A percentile compares a stretch with the other conserved stretches of the same genome.
These are phyloP conservation scores for Schizothecium vesticola DNA, from an alignment of 495 filamentous ascomycete species.

Conservation along the genomic window DNA sequence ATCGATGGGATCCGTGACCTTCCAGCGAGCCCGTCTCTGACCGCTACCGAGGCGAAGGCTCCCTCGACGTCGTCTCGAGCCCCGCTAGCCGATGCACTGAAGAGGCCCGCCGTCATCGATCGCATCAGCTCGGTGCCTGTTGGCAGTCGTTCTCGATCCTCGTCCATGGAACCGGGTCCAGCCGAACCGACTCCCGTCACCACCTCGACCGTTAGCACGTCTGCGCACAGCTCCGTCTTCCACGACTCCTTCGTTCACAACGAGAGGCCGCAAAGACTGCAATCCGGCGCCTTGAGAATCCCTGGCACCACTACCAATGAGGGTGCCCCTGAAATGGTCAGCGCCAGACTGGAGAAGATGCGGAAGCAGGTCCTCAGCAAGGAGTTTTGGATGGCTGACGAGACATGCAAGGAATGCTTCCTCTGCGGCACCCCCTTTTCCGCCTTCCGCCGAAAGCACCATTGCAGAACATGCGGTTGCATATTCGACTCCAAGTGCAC, in stretches of 20 bases:
- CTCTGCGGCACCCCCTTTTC: constrained; percentile 83
- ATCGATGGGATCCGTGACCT: constrained; percentile 39
- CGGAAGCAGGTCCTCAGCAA: constrained; percentile 81
- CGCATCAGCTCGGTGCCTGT: constrained; percentile 51
- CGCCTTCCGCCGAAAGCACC: constrained; percentile 92
- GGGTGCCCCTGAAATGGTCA: constrained; percentile 55
- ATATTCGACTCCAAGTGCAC: constrained; percentile 99
- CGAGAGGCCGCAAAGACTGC: constrained; percentile 37
- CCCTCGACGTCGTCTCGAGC: constrained; percentile 22
- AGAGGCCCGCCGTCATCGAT: constrained; percentile 44
- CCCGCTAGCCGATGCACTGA: constrained; percentile 23
- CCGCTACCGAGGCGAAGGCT: constrained; percentile 28
- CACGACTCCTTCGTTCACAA: constrained; percentile 47
- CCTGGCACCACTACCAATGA: constrained; percentile 51
- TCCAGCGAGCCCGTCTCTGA: constrained; percentile 37
- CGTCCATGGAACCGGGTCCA: constrained; percentile 53
- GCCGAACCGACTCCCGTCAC: constrained; percentile 48
- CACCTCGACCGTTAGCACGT: constrained; percentile 47
- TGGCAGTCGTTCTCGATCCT: constrained; percentile 52
- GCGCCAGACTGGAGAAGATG: constrained; percentile 59
- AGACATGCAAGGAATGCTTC: constrained; percentile 97
- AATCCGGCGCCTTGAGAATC: constrained; percentile 43
- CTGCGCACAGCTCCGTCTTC: constrained; percentile 49
- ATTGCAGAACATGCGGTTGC: constrained; percentile 89
- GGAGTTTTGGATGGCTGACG: constrained; percentile 99